Base-by-base conservation (phyloP, 805 yeast genomes). In the Barnettozyma populi region DNA sequence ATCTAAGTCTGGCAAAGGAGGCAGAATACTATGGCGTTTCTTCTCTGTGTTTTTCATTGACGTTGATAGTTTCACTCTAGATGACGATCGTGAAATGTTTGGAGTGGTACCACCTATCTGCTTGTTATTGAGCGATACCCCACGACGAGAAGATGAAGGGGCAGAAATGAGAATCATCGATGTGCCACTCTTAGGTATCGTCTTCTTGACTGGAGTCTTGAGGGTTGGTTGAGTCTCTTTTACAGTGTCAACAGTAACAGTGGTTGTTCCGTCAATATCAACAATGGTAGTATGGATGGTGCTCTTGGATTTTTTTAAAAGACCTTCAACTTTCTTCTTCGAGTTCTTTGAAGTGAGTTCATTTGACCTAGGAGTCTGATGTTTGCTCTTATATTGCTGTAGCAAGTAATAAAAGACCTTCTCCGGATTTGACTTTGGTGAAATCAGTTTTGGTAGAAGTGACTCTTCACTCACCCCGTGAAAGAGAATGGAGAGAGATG, bases 371-470 rank as follows among this genome's bases (percentile, higher is more conserved):
- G 52, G 51, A 4, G 42, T 54, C 42, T 69, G 59, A 56, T 82
- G 88, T 48, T 84, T 90, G 52, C 78, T 79, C 52, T 94, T 74
- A 64, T 88, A 89, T 54, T 85, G 78, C 71, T 80, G 70, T 52
- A 88, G 70, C 39, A 89, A 66, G 54, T 85, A 85, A 66, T 88
- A 88, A 57, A 88, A 84, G 41, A 88, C 81, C 71, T 88, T 88
- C 57, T 88, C 96, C 1, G 90, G 75, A 57, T 80, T 84, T 23
- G 84, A 79, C 23, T 73, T 78, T 1, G 76, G 69, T 9, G 80
- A 72, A 39, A 76, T 60, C 41, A 89, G 70, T 53, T 78, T 76
- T 9, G 71, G 63, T 24, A 79, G 63, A 23, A 89, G 77, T 9
- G 71, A 69, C 4, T 72, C 65, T 45, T 76, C 75, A 40, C 76